A percentile compares a stretch with the other conserved stretches of the same genome.
Conservation (phyloP, 805 yeast species). For the Millerozyma miso region DNA sequence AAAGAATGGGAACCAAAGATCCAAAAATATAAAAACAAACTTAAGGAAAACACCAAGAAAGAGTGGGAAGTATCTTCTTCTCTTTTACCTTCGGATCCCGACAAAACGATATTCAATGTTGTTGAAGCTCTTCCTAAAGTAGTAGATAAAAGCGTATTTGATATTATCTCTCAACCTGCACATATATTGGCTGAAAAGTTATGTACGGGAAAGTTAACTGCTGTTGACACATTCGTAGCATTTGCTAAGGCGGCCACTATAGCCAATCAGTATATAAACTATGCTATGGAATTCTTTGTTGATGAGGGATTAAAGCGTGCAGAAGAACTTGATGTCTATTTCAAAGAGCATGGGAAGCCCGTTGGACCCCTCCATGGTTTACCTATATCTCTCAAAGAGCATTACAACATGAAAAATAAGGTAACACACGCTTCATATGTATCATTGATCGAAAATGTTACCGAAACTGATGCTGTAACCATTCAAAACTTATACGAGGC, state of each 20-base stretch:
- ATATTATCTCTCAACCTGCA: no score
- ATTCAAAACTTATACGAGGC: conserved; percentile 9
- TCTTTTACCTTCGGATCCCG: no score
- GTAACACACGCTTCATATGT: conserved; percentile 16
- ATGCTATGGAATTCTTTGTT: conserved; percentile 14
- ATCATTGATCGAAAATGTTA: conserved; percentile 8
- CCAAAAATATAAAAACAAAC: no score
- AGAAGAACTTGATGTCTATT: conserved; percentile 13
- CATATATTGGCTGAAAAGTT: no score
- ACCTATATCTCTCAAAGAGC: conserved; percentile 21
- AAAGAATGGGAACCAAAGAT: no score
- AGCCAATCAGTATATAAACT: conserved; percentile 15
- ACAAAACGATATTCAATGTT: no score
- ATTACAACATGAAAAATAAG: conserved; percentile 14
- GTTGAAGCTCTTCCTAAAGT: no score
- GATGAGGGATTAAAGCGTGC: conserved; percentile 15
- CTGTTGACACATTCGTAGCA: no score
- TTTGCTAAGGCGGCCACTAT: conserved; percentile 17
- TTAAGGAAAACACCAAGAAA: no score
- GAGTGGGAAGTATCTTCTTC: no score
- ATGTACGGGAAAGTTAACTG: no score
- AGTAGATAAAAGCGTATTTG: no score
- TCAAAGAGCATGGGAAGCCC: conserved; percentile 1
- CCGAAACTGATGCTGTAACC: conserved; percentile 16
- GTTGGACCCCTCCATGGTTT: conserved; percentile 14